Conservation (phyloP, 805 yeast genomes). For the Saccharomycopsis malanga region DNA sequence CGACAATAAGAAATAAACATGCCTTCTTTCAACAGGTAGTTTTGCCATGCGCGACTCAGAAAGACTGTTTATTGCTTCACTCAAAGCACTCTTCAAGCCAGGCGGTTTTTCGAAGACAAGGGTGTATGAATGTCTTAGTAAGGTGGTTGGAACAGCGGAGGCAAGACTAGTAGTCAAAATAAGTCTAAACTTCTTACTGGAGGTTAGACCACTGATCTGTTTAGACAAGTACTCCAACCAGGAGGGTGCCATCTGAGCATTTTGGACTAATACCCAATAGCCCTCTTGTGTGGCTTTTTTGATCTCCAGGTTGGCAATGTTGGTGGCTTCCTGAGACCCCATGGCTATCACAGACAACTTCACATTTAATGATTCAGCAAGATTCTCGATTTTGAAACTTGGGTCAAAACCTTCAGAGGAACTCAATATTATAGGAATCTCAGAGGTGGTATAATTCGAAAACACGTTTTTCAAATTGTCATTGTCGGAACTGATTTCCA, state of each 20-base stretch:
- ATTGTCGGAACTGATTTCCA: not conserved
- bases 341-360: slow-evolving; percentile 47
- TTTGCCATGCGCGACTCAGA: slow-evolving; percentile 21
- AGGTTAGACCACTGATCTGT: slow-evolving; percentile 30
- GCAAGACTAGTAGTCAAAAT: slow-evolving; percentile 58
- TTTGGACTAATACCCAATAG: slow-evolving; percentile 72
- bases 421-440: slow-evolving; percentile 43
- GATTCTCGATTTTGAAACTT: slow-evolving; percentile 40
- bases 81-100: slow-evolving; percentile 46
- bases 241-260: slow-evolving; percentile 61
- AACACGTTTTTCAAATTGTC: not conserved
- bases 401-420: slow-evolving; percentile 65
- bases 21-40: slow-evolving; percentile 38
- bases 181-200: slow-evolving; percentile 39
- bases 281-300: slow-evolving; percentile 41
- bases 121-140: slow-evolving; percentile 49
- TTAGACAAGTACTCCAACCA: slow-evolving; percentile 57
- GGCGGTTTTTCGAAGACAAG: slow-evolving; percentile 56
- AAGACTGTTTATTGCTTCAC: slow-evolving; percentile 31
- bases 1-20: slow-evolving; percentile 46
- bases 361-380: slow-evolving; percentile 31
- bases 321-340: slow-evolving; percentile 66
- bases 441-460: slow-evolving; percentile 12
- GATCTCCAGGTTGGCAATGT: slow-evolving; percentile 50
- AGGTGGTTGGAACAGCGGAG: slow-evolving; percentile 43